Evolutionary conservation across 495 filamentous ascomycete species (phyloP).

Genomic region (Massariosphaeria phaeospora): DNA sequence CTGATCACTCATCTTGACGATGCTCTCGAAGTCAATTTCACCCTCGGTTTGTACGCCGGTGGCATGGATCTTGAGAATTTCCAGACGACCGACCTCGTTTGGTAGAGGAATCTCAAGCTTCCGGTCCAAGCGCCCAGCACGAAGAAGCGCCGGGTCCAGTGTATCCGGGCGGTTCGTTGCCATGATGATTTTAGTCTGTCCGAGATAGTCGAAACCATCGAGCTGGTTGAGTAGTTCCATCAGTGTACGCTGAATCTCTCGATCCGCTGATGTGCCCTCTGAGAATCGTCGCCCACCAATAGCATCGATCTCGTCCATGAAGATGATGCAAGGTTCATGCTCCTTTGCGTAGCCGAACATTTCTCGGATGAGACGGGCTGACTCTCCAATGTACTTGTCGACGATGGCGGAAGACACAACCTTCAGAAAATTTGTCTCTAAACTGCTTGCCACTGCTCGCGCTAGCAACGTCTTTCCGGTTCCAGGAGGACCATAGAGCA

Average conservation of each 20-base stretch:
- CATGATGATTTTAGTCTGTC: conserved; percentile 99
- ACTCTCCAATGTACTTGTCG: conserved; percentile 99
- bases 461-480: conserved; percentile 97
- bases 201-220: conserved; percentile 98
- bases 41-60: conserved; percentile 80
- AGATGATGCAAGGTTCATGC: conserved; percentile 99
- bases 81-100: conserved; percentile 96
- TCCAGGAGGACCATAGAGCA: conserved; percentile 95
- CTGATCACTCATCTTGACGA: conserved; percentile 99
- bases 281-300: conserved; percentile 96
- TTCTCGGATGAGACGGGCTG: conserved; percentile 92
- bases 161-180: conserved; percentile 98
- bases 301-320: conserved; percentile 99
- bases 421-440: conserved; percentile 99
- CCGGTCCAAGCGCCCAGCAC: conserved; percentile 89
- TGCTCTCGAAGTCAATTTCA: conserved; percentile 97
- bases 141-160: conserved; percentile 86
- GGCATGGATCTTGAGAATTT: conserved; percentile 98
- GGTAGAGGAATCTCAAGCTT: conserved; percentile 99
- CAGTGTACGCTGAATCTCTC: conserved; percentile 96
- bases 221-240: conserved; percentile 99
- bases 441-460: conserved; percentile 88
- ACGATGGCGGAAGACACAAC: conserved; percentile 99
- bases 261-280: conserved; percentile 97
- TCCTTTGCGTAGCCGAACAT: conserved; percentile 99